Evolutionary conservation across 1,139 yeast species (phyloP).

Genomic region (Nakaseomyces sp.): DNA sequence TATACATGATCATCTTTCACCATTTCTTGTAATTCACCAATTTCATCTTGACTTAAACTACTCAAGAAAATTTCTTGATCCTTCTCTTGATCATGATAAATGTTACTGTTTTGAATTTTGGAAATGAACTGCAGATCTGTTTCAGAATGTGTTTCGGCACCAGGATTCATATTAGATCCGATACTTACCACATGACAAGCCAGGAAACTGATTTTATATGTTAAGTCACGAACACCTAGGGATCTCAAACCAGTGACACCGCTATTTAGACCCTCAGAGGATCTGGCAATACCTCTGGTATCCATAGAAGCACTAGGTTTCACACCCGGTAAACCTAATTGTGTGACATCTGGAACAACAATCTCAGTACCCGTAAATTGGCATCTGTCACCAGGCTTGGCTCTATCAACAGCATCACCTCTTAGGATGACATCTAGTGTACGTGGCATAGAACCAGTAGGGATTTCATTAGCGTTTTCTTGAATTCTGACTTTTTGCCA

Average conservation of each 20-base stretch:
- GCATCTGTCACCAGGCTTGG: slow-evolving; percentile 97
- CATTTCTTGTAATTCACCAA: slow-evolving; percentile 80
- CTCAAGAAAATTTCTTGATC: slow-evolving; percentile 77
- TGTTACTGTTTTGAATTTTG: slow-evolving; percentile 21
- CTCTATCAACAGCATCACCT: slow-evolving; percentile 92
- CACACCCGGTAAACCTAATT: slow-evolving; percentile 93
- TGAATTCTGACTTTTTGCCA: slow-evolving; percentile 97
- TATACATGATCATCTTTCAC: slow-evolving; percentile 83
- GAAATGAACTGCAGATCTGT: slow-evolving; percentile 25
- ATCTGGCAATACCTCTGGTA: slow-evolving; percentile 47
- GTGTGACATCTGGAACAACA: slow-evolving; percentile 91
- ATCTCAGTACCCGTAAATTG: slow-evolving; percentile 92
- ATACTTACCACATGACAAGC: slow-evolving; percentile 70
- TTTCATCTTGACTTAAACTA: slow-evolving; percentile 73
- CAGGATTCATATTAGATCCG: slow-evolving; percentile 22
- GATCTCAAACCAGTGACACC: slow-evolving; percentile 83
- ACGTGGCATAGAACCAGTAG: slow-evolving; percentile 98
- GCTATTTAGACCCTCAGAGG: slow-evolving; percentile 64
- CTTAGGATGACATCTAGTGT: slow-evolving; percentile 86
- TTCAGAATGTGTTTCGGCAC: slow-evolving; percentile 14
- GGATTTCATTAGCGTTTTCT: slow-evolving; percentile 91
- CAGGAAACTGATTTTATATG: slow-evolving; percentile 82
- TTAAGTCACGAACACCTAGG: slow-evolving; percentile 87
- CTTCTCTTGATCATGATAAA: slow-evolving; percentile 35
- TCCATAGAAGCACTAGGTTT: slow-evolving; percentile 80